Evolutionary conservation across 768 basidiomycete species (phyloP).

Genomic region (Naganishia vaughanmartiniae): DNA sequence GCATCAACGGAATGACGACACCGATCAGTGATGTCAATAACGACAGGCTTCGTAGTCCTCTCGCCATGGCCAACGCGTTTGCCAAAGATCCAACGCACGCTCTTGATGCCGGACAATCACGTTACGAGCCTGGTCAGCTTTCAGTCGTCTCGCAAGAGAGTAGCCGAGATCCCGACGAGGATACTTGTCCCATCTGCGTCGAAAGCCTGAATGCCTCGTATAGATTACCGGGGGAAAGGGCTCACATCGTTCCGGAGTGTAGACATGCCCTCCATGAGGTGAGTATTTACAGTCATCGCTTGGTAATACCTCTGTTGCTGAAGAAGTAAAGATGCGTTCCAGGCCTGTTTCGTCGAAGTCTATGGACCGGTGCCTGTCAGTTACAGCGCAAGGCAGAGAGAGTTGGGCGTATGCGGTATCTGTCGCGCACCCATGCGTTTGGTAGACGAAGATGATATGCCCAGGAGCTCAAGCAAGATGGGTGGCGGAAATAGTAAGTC

Average conservation of each 20-base stretch:
- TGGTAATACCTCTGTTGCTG: background rate
- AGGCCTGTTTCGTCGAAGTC: conserved; percentile 96
- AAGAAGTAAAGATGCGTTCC: background rate
- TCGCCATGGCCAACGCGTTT: background rate
- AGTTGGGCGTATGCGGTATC: conserved; percentile 92
- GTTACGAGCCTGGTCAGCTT: conserved; percentile 36
- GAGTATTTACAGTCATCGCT: conserved; percentile 19
- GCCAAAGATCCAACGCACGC: background rate
- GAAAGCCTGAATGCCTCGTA: conserved; percentile 91
- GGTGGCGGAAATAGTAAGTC: conserved; percentile 24
- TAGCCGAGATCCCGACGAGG: conserved; percentile 65
- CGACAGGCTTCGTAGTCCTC: background rate
- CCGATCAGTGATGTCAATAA: background rate
- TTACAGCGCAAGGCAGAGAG: conserved; percentile 63
- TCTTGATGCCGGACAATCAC: background rate
- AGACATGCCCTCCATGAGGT: conserved; percentile 96
- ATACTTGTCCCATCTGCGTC: conserved; percentile 93
- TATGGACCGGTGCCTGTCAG: conserved; percentile 70
- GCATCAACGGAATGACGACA: background rate
- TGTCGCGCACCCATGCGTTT: conserved; percentile 96
- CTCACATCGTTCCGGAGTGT: conserved; percentile 94
- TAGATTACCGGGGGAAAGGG: conserved; percentile 90
- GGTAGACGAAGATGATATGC: conserved; percentile 69
- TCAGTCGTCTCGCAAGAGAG: conserved; percentile 40
- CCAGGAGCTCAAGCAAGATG: background rate